phyloP scores from a whole-genome alignment of 768 basidiomycete genomes.

The Russula compacta region DNA sequence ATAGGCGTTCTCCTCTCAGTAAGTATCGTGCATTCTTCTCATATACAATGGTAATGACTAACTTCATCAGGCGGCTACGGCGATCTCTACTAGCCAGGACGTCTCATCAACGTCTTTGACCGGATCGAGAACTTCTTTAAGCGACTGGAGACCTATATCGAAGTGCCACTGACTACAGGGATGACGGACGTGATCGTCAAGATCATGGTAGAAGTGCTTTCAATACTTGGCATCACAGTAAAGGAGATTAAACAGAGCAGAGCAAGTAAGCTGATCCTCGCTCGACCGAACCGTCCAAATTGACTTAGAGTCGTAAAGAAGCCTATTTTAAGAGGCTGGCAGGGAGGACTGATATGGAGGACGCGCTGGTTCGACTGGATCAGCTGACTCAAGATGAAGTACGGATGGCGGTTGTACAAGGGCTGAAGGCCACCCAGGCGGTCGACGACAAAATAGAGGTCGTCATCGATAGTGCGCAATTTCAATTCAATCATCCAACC shows the following conservation, averaged over 20 bases:
- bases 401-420: background rate
- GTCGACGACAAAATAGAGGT: background rate
- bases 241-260: background rate
- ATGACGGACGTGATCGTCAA: background rate
- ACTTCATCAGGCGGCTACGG: background rate
- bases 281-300: background rate
- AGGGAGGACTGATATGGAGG: background rate
- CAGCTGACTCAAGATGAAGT: background rate
- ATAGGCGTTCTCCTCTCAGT: background rate
- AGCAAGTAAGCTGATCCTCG: background rate
- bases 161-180: background rate
- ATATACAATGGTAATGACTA: background rate
- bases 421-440: background rate
- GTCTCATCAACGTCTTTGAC: background rate
- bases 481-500: too few relatives aligned
- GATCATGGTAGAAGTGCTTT: background rate
- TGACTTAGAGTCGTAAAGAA: background rate
- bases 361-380: background rate
- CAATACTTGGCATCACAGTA: background rate
- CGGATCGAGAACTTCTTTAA: background rate
- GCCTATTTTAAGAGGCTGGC: background rate
- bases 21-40: background rate
- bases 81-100: background rate
- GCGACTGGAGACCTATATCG: background rate
- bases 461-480: too few relatives aligned